Evolutionary conservation across 169 alveolate species (phyloP).

Genomic region (Plasmodium adleri): DNA sequence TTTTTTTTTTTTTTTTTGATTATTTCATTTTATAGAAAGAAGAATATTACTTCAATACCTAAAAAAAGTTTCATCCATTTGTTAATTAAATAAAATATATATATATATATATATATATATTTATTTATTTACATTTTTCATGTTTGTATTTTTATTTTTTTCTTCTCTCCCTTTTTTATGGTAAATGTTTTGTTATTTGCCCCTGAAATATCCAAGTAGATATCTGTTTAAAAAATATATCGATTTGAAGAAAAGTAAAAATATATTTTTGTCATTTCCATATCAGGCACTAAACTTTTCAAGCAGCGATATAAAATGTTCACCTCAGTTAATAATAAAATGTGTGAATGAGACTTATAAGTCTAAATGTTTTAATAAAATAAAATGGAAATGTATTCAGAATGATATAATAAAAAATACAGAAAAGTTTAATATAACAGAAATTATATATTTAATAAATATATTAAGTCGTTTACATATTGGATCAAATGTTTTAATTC

Average conservation of each 20-base stretch:
- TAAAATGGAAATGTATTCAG: conserved; percentile 63
- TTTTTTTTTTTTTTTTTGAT: no score
- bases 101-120: no score
- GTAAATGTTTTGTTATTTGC: not conserved
- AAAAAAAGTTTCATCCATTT: no score
- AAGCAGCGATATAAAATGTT: conserved; percentile 18
- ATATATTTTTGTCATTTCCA: no score
- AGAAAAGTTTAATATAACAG: conserved; percentile 43
- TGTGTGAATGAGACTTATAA: conserved; percentile 65
- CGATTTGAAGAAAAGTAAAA: conserved; percentile 3
- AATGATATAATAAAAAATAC: conserved; percentile 59
- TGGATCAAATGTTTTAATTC: conserved; percentile 45
- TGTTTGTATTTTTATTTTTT: not conserved
- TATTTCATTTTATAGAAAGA: no score
- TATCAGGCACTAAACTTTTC: no score
- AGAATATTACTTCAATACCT: no score
- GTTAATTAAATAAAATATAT: no score
- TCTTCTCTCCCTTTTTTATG: not conserved
- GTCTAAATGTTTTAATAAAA: conserved; percentile 70
- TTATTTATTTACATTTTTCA: not conserved
- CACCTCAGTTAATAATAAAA: conserved; percentile 63
- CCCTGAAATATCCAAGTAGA: not conserved
- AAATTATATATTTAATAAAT: conserved; percentile 39
- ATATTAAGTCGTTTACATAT: conserved; percentile 53
- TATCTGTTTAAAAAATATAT: not conserved